Base-by-base conservation (phyloP, 2,329 filamentous ascomycete genomes). In the Colletotrichum theobromicola region DNA sequence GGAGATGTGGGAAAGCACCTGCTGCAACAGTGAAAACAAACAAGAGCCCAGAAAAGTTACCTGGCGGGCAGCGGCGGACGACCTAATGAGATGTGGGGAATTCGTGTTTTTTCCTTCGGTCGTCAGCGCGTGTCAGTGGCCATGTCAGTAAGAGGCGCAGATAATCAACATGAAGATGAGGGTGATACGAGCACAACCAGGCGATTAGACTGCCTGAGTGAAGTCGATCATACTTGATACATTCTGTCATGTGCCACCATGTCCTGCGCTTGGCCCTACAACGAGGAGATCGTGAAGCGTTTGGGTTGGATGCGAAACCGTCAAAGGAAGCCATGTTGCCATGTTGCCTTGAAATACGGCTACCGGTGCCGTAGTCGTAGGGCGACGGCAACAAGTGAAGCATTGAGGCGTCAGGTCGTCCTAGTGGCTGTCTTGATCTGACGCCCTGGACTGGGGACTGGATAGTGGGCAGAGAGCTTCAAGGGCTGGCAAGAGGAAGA, bases 121-220 rank as follows among this genome's bases (percentile, higher is more conserved):
- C 37, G 35, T 37, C 67, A 60, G 50, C 53, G 61, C 65, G 57
- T 72, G 57, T 69, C 66, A 37, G 42, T 35, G 55, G 60, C 37
- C 37, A 65, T 71, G 67, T 70, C 50, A 42, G 28, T 55, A 34
- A 26, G 34, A 58, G 70, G 67, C 66, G 55, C 66, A 53, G 32
- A 42, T 46, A 60, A 71, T 67, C 50, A 58, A 72, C 61, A 62
- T 35, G 62, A 57, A 16, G 24, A 50, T 67, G 57, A 55, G 35
- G 10, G 35, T 67, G 57, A 69, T 72, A 72, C 70, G 65, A 72
- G 70, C 64, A 58, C 37, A 50, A 50, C 69, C 69, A 28, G 35
- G n/a, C 34, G 30, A 15, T 24, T 24, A 57, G 34, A 24, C 35
- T 13, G 35, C n/a, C n/a, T 24, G 50, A 37, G n/a, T n/a, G n/a